A percentile compares a stretch with the other conserved stretches of the same genome.
These are phyloP conservation scores for Solidago caesia DNA, from an alignment of 129 eudicot genomes.

Conservation along the genomic window DNA sequence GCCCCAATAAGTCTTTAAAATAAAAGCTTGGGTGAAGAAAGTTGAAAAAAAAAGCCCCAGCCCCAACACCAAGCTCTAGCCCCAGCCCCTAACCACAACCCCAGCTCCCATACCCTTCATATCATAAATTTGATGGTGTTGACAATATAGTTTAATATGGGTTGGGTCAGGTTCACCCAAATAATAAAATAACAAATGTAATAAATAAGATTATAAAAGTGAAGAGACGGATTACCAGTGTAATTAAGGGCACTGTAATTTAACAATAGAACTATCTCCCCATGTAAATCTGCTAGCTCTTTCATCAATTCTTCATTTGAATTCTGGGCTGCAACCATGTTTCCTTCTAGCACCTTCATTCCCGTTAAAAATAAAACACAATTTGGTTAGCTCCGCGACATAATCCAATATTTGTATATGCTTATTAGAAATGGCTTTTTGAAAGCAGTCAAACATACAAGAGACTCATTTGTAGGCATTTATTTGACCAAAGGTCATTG, in stretches of 20 bases:
- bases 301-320: slow-evolving; percentile 44
- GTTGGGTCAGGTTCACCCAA: too few relatives aligned
- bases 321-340: slow-evolving; percentile 45
- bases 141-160: too few relatives aligned
- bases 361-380: neutral
- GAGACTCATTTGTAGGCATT: neutral
- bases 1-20: too few relatives aligned
- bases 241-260: slow-evolving; percentile 80
- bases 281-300: slow-evolving; percentile 65
- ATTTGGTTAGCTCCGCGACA: slow-evolving; percentile 1
- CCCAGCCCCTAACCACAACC: too few relatives aligned
- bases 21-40: too few relatives aligned
- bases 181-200: too few relatives aligned
- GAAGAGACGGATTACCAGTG: slow-evolving; percentile 40
- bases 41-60: too few relatives aligned
- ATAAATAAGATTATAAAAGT: neutral
- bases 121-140: too few relatives aligned
- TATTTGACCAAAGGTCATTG: neutral
- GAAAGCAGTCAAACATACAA: neutral
- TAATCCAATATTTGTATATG: neutral
- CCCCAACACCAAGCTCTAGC: too few relatives aligned
- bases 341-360: slow-evolving; percentile 59
- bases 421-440: neutral
- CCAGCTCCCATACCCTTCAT: too few relatives aligned
- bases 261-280: slow-evolving; percentile 71